Evolutionary conservation across 1,284 basidiomycete genomes (phyloP), one percentile per base, ranked within the genome.

Genomic region (Marasmius sp.): DNA sequence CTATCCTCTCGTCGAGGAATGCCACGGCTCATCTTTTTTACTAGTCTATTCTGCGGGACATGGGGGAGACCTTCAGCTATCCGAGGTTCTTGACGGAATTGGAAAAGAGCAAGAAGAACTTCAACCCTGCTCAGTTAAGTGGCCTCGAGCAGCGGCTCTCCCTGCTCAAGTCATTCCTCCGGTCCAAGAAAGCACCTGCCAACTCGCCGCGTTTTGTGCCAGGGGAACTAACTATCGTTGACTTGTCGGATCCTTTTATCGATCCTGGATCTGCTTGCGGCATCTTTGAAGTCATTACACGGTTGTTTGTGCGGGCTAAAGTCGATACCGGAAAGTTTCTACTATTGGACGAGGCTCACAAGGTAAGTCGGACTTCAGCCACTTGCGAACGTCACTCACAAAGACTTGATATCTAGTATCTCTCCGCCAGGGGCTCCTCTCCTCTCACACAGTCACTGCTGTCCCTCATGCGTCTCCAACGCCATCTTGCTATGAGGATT

Each of bases 261-360:
- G 89, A 91, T 66, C 74, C 85, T 1, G 77, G 75, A 0, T 83
- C 86, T 0, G 89, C 89, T 0, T 89, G 88, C 61, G 83, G 84
- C 0, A 69, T 91, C 1, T 92, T 91, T 62, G 88, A 92, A 63
- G 89, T 91, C 12, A 72, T 89, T 0, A 79, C 82, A 0, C 79
- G 89, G 33, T 67, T 89, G 1, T 92, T 91, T 66, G 80, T 89
- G n/a, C 78, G 88, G 18, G 79, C 85, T 0, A 75, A 85, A 11
- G 79, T 89, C 0, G 77, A 72, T 2, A 85, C 85, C 0, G 90
- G 89, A 2, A 91, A 91, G 64, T 84, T 91, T 0, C 77, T 91
- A 1, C 79, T 92, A 0, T 85, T 92, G 0, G 89, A 91, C 56
- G 90, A 91, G 64, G 89, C 89, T 0, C 89, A 91, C 66, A 91